These are phyloP conservation scores for Prototheca cutis DNA, from an alignment of 163 green algal genomes.

Conservation along the genomic window DNA sequence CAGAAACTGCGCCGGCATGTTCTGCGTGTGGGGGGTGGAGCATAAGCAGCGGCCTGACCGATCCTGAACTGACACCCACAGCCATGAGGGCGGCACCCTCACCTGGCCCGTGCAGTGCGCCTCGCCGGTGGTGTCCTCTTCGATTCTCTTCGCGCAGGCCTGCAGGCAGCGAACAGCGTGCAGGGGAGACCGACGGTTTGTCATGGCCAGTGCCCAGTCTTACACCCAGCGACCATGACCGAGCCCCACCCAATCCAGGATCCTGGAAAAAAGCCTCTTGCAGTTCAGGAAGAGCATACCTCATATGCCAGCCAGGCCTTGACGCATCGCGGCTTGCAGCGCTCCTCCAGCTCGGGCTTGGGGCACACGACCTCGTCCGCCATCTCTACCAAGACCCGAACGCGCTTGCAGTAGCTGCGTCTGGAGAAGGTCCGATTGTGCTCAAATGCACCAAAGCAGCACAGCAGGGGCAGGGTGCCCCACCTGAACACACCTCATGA, in stretches of 20 bases:
- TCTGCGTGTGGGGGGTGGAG: too few relatives aligned
- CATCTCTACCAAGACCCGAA: not conserved
- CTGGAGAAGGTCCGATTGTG: too few relatives aligned
- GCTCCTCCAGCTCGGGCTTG: slow-evolving; percentile 33
- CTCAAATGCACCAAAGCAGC: too few relatives aligned
- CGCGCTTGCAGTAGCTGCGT: too few relatives aligned
- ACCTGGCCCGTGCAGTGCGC: slow-evolving; percentile 91
- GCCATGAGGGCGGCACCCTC: not conserved
- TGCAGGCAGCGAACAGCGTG: slow-evolving; percentile 26
- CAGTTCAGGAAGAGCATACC: not conserved
- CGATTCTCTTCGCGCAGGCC: slow-evolving; percentile 83
- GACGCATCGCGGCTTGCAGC: slow-evolving; percentile 47
- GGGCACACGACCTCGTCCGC: slow-evolving; percentile 7
- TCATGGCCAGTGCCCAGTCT: too few relatives aligned
- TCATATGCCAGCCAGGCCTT: slow-evolving; percentile 40
- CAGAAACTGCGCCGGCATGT: too few relatives aligned
- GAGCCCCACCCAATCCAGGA: too few relatives aligned
- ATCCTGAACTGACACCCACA: not conserved
- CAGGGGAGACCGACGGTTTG: not conserved
- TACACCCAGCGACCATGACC: not conserved
- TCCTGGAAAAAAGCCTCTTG: too few relatives aligned
- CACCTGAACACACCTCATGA: too few relatives aligned
- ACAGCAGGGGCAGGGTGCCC: too few relatives aligned
- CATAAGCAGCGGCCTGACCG: too few relatives aligned
- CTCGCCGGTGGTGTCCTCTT: slow-evolving; percentile 75